Evolutionary conservation across 2,329 filamentous ascomycete species (phyloP).

Genomic region (Monascus ruber): DNA sequence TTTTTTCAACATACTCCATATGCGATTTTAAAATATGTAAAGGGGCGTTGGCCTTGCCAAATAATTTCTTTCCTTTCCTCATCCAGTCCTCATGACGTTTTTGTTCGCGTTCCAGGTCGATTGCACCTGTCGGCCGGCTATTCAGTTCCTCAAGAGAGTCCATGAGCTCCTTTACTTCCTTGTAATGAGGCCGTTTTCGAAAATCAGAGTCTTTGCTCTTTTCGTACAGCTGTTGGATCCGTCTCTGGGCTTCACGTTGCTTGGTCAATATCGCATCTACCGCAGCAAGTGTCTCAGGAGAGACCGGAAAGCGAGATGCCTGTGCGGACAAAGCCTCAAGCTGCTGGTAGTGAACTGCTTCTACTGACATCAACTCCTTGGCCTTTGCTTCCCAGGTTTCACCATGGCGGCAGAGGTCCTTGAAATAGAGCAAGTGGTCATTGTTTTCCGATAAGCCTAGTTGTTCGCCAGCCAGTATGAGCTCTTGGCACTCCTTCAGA

Average conservation of each 20-base stretch:
- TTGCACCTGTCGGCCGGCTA: slow-evolving; percentile 79
- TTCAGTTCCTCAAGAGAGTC: slow-evolving; percentile 79
- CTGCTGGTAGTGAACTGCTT: slow-evolving; percentile 86
- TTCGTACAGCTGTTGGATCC: slow-evolving; percentile 72
- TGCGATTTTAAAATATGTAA: slow-evolving; percentile 91
- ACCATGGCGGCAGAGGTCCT: slow-evolving; percentile 64
- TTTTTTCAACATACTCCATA: slow-evolving; percentile 83
- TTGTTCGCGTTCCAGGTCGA: slow-evolving; percentile 87
- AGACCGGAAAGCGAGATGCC: slow-evolving; percentile 68
- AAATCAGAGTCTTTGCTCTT: slow-evolving; percentile 65
- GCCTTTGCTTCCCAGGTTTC: slow-evolving; percentile 88
- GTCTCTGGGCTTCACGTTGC: slow-evolving; percentile 84
- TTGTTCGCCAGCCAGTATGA: slow-evolving; percentile 66
- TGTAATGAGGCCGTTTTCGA: slow-evolving; percentile 70
- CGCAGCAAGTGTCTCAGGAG: slow-evolving; percentile 62
- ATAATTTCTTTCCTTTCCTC: slow-evolving; percentile 92
- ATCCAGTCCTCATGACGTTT: slow-evolving; percentile 98
- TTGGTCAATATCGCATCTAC: slow-evolving; percentile 92
- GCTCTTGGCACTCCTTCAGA: slow-evolving; percentile 63
- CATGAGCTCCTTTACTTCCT: slow-evolving; percentile 82
- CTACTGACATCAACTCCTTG: slow-evolving; percentile 82
- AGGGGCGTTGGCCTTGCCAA: slow-evolving; percentile 94
- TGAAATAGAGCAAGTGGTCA: slow-evolving; percentile 64
- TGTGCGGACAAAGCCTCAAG: slow-evolving; percentile 83
- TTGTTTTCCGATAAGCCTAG: slow-evolving; percentile 71